Base-by-base conservation (phyloP, 2,329 filamentous ascomycete species). In the Exophiala sp. region DNA sequence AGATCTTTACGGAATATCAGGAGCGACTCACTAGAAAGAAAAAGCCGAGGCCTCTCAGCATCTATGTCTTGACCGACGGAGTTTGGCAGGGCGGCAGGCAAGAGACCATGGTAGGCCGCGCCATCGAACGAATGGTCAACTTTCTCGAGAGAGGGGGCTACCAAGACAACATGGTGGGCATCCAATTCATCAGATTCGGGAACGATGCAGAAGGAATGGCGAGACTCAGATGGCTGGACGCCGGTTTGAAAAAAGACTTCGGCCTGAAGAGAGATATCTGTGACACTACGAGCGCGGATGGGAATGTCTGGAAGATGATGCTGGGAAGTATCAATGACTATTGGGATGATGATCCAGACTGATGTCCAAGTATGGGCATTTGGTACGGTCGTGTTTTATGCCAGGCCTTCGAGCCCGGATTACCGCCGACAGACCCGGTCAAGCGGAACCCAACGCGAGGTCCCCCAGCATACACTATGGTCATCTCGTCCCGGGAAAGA, bases 141-240 rank as follows among this genome's bases (percentile, higher is more conserved):
- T 49, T 45, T 30, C 46, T 43, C 8, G 37, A 45, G n/a, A 16
- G 42, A 27, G 13, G 18, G 3, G 21, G 32, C 13, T 19, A 22
- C 6, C 27, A 11, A 9, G 16, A 41, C 11, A 47, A 35, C 22
- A 39, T 32, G 6, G 52, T 66, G 1, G 63, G 58, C 13, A 61
- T 66, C 13, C 58, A 66, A 11, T 66, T 66, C 40, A 55, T 66
- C 5, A 59, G 58, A 13, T 65, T 66, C 21, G 64, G 64, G 0
- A 21, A 61, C 14, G 57, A 65, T 24, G 27, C 30, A 3, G 42
- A 53, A 1, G 65, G 58, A 1, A 57, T 40, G 0, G 27, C 39
- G 13, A 48, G 58, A 4, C 56, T 66, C 2, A 30, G 19, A 30
- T 35, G 35, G 14, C 44, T 58, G 23, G 60, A 62, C 34, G 27